These are phyloP conservation scores for Termitomyces sp. DNA, from an alignment of 768 basidiomycete genomes.

Conservation along the genomic window DNA sequence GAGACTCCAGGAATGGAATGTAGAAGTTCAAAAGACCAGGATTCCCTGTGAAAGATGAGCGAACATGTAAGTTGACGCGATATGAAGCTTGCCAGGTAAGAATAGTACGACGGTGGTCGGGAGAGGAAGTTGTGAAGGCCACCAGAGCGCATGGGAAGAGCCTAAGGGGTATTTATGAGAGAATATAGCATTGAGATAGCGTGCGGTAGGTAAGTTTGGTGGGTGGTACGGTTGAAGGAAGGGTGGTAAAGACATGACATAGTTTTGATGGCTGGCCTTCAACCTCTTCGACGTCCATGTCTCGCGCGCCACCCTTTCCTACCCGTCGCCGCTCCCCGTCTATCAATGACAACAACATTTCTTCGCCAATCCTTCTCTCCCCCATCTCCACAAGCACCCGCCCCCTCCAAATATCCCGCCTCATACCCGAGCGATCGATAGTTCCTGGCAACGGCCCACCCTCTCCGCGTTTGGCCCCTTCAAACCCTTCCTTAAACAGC, in stretches of 20 bases:
- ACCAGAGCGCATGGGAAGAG: constrained; percentile 47
- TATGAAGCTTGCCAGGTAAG: constrained; percentile 36
- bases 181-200: constrained; percentile 28
- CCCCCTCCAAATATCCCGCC: constrained; percentile 58
- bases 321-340: constrained; percentile 48
- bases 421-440: constrained; percentile 41
- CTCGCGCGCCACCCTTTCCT: constrained; percentile 53
- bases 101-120: constrained; percentile 37
- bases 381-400: constrained; percentile 28
- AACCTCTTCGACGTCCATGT: constrained; percentile 33
- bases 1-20: constrained; percentile 49
- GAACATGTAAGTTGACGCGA: not conserved
- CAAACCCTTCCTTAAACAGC: constrained; percentile 38
- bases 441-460: constrained; percentile 42
- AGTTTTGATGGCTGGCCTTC: constrained; percentile 2
- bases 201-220: not conserved
- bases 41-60: constrained; percentile 30
- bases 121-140: constrained; percentile 27
- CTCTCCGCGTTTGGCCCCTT: constrained; percentile 30
- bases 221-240: constrained; percentile 21
- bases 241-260: constrained; percentile 21
- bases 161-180: constrained; percentile 31
- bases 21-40: constrained; percentile 67
- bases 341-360: constrained; percentile 28
- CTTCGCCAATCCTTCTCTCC: constrained; percentile 31